Evolutionary conservation across 495 filamentous ascomycete genomes (phyloP).

Genomic region (Apiosordaria backusii): DNA sequence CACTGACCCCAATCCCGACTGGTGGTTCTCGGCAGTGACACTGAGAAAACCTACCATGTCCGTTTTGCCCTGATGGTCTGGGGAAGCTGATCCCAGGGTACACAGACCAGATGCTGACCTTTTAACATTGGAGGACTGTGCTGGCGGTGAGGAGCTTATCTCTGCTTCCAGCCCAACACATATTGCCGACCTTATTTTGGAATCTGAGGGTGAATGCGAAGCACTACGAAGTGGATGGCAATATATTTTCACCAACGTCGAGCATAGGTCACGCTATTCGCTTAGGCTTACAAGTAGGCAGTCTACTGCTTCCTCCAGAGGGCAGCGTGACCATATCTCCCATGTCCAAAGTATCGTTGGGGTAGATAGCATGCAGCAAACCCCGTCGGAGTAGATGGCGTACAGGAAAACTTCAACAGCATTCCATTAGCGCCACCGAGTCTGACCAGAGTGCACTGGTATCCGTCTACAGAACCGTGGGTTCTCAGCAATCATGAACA

Average conservation of each 20-base stretch:
- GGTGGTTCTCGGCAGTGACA: neutral
- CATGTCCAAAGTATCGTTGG: too few relatives aligned
- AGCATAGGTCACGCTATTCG: conserved; percentile 14
- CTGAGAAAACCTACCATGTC: neutral
- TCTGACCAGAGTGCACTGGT: too few relatives aligned
- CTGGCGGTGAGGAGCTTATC: too few relatives aligned
- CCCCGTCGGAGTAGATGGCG: too few relatives aligned
- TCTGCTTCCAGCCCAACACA: neutral
- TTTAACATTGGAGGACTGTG: too few relatives aligned
- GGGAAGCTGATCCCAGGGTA: neutral
- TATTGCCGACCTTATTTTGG: neutral
- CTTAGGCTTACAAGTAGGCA: neutral
- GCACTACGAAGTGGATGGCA: conserved; percentile 12
- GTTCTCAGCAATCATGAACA: too few relatives aligned
- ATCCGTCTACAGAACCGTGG: neutral
- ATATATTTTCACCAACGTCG: conserved; percentile 20
- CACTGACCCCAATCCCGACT: neutral
- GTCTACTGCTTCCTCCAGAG: neutral
- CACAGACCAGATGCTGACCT: neutral
- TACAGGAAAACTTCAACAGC: too few relatives aligned
- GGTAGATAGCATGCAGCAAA: too few relatives aligned
- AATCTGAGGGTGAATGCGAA: neutral
- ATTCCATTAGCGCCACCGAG: too few relatives aligned
- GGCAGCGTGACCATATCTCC: neutral
- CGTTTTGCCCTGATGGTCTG: too few relatives aligned